Conservation (phyloP, 2,329 filamentous ascomycete species). For the Hysterium pulicare region DNA sequence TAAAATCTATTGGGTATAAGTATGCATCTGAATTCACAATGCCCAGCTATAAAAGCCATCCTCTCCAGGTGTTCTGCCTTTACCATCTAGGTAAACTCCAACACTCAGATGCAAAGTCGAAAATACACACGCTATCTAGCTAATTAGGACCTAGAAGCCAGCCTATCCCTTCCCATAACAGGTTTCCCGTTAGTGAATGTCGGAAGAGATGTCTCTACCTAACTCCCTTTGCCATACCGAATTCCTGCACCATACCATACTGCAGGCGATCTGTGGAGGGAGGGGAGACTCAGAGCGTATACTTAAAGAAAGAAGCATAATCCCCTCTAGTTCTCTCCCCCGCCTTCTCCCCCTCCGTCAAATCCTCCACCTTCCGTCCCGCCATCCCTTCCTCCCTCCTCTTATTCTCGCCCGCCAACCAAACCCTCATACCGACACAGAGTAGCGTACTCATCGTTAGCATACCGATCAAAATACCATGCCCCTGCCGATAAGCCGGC, state of each 20-base stretch:
- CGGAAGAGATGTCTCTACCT: too few relatives aligned
- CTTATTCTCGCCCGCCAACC: slow-evolving; percentile 53
- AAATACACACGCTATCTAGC: too few relatives aligned
- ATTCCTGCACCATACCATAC: neutral
- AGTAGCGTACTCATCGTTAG: slow-evolving; percentile 46
- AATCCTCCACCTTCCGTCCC: slow-evolving; percentile 37
- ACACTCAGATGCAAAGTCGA: too few relatives aligned
- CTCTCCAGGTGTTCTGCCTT: too few relatives aligned
- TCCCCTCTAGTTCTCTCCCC: slow-evolving; percentile 53
- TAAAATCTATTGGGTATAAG: too few relatives aligned
- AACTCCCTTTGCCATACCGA: too few relatives aligned
- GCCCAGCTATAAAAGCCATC: too few relatives aligned
- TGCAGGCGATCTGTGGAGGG: too few relatives aligned
- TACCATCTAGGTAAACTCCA: too few relatives aligned
- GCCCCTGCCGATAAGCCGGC: slow-evolving; percentile 41
- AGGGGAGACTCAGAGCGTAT: slow-evolving; percentile 25
- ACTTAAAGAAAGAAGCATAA: slow-evolving; percentile 42
- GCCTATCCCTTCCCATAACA: too few relatives aligned
- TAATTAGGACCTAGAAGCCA: neutral
- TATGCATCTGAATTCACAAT: too few relatives aligned
- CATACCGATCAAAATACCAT: slow-evolving; percentile 40
- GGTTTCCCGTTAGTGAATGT: too few relatives aligned
- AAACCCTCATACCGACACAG: slow-evolving; percentile 53
- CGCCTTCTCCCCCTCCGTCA: slow-evolving; percentile 50
- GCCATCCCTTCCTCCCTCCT: slow-evolving; percentile 42